Conservation (phyloP, 1,284 basidiomycete genomes). For the Trichosporon sp. region DNA sequence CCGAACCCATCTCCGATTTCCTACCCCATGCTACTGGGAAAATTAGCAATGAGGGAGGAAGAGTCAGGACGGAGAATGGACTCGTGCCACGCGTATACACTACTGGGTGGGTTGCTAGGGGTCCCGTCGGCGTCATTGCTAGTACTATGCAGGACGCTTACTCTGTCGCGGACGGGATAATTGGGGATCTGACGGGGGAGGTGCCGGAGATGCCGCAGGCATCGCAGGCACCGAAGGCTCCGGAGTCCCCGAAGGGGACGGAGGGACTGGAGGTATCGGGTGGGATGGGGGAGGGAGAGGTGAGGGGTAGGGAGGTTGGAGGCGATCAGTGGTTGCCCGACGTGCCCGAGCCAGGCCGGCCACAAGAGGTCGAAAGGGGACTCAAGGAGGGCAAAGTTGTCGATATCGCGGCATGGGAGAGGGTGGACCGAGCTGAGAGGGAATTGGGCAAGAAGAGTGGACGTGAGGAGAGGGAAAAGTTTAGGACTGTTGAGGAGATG, state of each 20-base stretch:
- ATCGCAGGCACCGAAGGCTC: too few relatives aligned
- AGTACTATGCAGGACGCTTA: conserved; percentile 93
- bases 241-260: too few relatives aligned
- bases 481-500: conserved; percentile 57
- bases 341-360: conserved; percentile 27
- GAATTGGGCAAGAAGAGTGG: conserved; percentile 24
- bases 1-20: conserved; percentile 54
- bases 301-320: not conserved
- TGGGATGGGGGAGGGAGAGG: too few relatives aligned
- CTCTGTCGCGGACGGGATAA: conserved; percentile 39
- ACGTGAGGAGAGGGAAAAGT: conserved; percentile 37
- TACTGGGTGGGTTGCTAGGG: conserved; percentile 88
- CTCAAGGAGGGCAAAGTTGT: conserved; percentile 32
- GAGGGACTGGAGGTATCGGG: too few relatives aligned
- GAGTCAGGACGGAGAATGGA: conserved; percentile 40
- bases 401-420: conserved; percentile 35
- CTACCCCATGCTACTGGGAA: conserved; percentile 49
- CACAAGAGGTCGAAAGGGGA: conserved; percentile 21
- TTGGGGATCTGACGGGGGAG: conserved; percentile 27
- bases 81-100: conserved; percentile 67
- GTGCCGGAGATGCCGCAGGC: too few relatives aligned
- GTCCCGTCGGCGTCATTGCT: conserved; percentile 87
- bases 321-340: conserved; percentile 6
- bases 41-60: conserved; percentile 42
- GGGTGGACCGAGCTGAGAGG: conserved; percentile 36